Evolutionary conservation across 1,284 basidiomycete genomes (phyloP), one percentile per base, ranked within the genome.

Genomic region (Irpex sp.): DNA sequence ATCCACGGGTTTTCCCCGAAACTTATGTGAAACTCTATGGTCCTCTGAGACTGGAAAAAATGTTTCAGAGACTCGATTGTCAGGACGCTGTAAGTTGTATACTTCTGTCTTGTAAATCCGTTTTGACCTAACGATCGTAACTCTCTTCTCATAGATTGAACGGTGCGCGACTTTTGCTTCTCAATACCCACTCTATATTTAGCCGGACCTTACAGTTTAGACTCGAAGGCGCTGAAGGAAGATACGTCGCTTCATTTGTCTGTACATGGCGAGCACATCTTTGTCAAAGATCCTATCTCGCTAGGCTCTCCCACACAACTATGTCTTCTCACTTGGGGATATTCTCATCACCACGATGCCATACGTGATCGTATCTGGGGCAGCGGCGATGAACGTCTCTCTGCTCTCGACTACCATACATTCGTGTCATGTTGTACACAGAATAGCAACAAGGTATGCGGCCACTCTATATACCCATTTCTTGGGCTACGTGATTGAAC

Each of bases 281-380:
- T 87, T 65, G 55, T 85, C 6, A 78, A 81, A 58, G 80, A 85
- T 62, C 86, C 86, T 0, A 74, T 85, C 47, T 74, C 83, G 21
- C 75, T 85, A 26, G 85, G 88, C 59, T 77, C 74, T 1, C 74
- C 75, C 3, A 66, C 66, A 1, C 72, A 69, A 15, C 80, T 81
- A 4, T 79, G 81, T 64, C 67, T 87, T 26, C 75, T 88, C 57
- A 83, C 84, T 65, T 88, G 85, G 85, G 79, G 80, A 34, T 71
- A 70, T 1, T 62, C 62, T 7, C 61, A 68, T 26, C 73, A 72
- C 5, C 82, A 81, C 62, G 67, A 34, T 68, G 64, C 0, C 71
- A 26, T 26, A 26, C 26, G 26, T 26, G 26, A 26, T 26, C 26
- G 26, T 26, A 26, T 26, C 4, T 26, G 26, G 26, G 26, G 26